phyloP scores from a whole-genome alignment of 139 green algal species.

The Chlorella sp. region DNA sequence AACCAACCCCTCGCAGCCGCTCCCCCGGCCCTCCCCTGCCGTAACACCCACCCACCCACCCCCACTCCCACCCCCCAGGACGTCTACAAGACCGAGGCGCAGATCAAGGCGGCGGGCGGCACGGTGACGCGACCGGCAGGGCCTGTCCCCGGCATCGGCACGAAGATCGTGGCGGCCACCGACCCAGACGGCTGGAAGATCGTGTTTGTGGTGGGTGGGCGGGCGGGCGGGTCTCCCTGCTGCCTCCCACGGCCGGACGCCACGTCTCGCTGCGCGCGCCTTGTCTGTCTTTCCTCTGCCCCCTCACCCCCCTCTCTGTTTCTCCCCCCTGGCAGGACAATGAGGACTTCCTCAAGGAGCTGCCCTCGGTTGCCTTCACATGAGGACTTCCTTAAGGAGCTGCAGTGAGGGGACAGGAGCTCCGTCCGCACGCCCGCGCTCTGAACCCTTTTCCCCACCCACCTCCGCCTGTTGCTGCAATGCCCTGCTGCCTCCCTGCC shows the following conservation, averaged over 20 bases:
- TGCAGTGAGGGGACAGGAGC: too few relatives aligned
- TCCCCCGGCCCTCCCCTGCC: too few relatives aligned
- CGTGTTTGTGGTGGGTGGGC: slow-evolving; percentile 58
- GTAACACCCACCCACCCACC: not conserved
- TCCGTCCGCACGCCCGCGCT: too few relatives aligned
- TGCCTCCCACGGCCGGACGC: not conserved
- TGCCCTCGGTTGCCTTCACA: slow-evolving; percentile 28
- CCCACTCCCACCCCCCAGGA: slow-evolving; percentile 43
- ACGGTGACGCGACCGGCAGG: slow-evolving; percentile 54
- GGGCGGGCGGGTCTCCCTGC: not conserved
- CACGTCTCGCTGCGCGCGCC: not conserved
- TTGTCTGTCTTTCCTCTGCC: not conserved
- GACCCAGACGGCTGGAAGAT: slow-evolving; percentile 69
- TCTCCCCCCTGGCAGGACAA: slow-evolving; percentile 48
- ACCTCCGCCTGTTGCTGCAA: too few relatives aligned
- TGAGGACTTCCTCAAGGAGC: slow-evolving; percentile 66
- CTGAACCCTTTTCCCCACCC: too few relatives aligned
- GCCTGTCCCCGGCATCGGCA: slow-evolving; percentile 60
- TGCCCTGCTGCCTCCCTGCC: too few relatives aligned
- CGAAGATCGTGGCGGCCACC: slow-evolving; percentile 68
- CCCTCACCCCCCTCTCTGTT: not conserved
- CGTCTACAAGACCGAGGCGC: slow-evolving; percentile 86
- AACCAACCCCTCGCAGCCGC: too few relatives aligned
- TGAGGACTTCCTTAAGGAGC: too few relatives aligned
- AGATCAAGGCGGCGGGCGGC: slow-evolving; percentile 69